Percentiles rank a stretch among this genome's conserved stretches.
Evolutionary conservation across 129 eudicot species (phyloP).

Genomic region (Helianthus tuberosus): DNA sequence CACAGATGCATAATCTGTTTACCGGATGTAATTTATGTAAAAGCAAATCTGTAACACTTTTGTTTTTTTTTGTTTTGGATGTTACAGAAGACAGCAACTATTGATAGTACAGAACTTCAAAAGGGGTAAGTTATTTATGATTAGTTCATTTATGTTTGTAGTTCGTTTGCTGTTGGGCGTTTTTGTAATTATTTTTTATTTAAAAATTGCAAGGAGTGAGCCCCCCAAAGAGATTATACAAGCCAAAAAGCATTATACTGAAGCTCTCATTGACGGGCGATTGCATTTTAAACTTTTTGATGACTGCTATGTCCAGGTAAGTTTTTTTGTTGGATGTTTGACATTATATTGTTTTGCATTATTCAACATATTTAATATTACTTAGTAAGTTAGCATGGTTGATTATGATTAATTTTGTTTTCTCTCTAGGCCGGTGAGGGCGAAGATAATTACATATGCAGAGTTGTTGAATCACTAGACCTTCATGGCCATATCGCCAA

Average conservation of each 20-base stretch:
- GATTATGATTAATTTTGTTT: neutral
- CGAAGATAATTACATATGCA: constrained; percentile 55
- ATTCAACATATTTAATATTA: no score
- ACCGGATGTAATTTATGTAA: no score
- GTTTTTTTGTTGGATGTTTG: no score
- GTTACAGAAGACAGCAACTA: neutral
- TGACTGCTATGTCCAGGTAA: no score
- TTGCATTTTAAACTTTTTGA: no score
- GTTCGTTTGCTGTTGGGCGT: neutral
- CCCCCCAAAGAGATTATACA: no score
- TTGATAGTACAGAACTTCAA: neutral
- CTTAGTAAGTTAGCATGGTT: neutral
- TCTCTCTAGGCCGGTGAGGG: constrained; percentile 61
- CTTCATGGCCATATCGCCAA: neutral
- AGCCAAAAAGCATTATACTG: no score
- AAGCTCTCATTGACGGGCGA: no score
- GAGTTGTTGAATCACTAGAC: constrained; percentile 23
- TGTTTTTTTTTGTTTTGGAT: constrained; percentile 12
- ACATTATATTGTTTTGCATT: no score
- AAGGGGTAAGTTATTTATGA: constrained; percentile 24
- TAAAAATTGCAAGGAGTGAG: neutral
- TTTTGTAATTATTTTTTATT: neutral
- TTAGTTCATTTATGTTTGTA: neutral
- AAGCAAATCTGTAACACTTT: neutral
- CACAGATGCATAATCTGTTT: no score